These are phyloP conservation scores for Phytophthora pistaciae DNA, from an alignment of 352 stramenopile genomes.

Conservation along the genomic window DNA sequence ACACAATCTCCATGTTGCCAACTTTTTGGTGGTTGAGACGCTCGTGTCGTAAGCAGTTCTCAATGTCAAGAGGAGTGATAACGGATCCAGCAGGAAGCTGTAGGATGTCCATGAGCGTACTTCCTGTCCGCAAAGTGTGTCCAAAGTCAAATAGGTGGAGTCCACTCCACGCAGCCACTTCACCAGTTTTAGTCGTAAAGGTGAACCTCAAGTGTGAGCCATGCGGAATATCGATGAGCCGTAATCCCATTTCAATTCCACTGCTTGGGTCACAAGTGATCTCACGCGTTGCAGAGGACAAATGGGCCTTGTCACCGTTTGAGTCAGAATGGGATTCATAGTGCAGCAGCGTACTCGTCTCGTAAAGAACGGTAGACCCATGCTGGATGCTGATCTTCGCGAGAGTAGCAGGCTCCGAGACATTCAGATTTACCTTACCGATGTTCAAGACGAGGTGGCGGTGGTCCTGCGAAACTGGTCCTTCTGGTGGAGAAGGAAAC, in stretches of 20 bases:
- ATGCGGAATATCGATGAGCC: conserved; percentile 75
- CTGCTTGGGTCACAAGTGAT: conserved; percentile 35
- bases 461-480: conserved; percentile 34
- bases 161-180: conserved; percentile 65
- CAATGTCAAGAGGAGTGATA: conserved; percentile 74
- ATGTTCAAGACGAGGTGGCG: conserved; percentile 37
- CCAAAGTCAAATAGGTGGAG: conserved; percentile 87
- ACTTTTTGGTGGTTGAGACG: conserved; percentile 43
- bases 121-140: conserved; percentile 67
- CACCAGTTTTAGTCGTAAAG: conserved; percentile 52
- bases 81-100: conserved; percentile 25
- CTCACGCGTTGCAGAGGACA: conserved; percentile 21
- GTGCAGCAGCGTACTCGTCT: conserved; percentile 32
- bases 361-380: conserved; percentile 38
- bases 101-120: conserved; percentile 58
- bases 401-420: conserved; percentile 17
- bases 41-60: conserved; percentile 67
- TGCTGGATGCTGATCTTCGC: conserved; percentile 45
- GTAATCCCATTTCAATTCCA: conserved; percentile 47
- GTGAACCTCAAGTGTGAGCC: conserved; percentile 77
- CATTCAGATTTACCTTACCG: conserved; percentile 23
- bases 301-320: conserved; percentile 13
- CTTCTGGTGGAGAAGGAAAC: conserved; percentile 44
- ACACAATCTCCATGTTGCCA: conserved; percentile 51
- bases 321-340: conserved; percentile 20